Evolutionary conservation across 1,284 basidiomycete genomes (phyloP), one percentile per base, ranked within the genome.

Genomic region (Irpex sp.): DNA sequence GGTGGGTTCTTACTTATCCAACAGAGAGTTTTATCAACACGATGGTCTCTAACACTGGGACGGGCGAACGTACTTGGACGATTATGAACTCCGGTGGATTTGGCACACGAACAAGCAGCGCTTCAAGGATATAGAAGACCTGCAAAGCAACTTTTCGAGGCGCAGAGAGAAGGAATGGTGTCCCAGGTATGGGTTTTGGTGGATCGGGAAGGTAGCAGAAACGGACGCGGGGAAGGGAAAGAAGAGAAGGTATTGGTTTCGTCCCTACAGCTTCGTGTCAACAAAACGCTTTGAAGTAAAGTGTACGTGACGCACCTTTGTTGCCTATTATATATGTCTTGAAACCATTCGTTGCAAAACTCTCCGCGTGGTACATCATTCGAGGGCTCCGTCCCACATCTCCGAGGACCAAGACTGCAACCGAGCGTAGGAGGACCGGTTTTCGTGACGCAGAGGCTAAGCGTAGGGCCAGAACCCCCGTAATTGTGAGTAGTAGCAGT

Each of bases 321-420:
- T 98, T 98, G 16, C 94, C 96, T 56, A 99, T 83, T 16, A 99
- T 70, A 68, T 86, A 85, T 0, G 94, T 94, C 61, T 84, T 77
- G 75, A 93, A 98, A 3, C 83, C 86, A 61, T 89, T 82, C 57
- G 88, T 84, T 21, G 93, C 90, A 69, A 99, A 91, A 70, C 92
- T 95, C 70, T 96, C 85, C 0, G 96, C 92, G 70, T 99, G 97
- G 73, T 98, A 97, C 91, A 98, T 97, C 94, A 98, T 98, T 45
- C 97, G 83, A 8, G 97, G 97, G 71, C 92, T 95, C 56, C 96
- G 83, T 0, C 95, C 97, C 56, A 99, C 87, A 75, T 99, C 97
- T 6, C 97, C 97, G 8, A 99, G 81, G 1, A 99, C 97, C 33
- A 99, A 78, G 55, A 99, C 87, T 0, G 88, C 91, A 10, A 94